A percentile compares a stretch with the other conserved stretches of the same genome.
These are phyloP conservation scores for Pestalotiopsis sp. DNA, from an alignment of 2,329 filamentous ascomycete species.

Conservation along the genomic window DNA sequence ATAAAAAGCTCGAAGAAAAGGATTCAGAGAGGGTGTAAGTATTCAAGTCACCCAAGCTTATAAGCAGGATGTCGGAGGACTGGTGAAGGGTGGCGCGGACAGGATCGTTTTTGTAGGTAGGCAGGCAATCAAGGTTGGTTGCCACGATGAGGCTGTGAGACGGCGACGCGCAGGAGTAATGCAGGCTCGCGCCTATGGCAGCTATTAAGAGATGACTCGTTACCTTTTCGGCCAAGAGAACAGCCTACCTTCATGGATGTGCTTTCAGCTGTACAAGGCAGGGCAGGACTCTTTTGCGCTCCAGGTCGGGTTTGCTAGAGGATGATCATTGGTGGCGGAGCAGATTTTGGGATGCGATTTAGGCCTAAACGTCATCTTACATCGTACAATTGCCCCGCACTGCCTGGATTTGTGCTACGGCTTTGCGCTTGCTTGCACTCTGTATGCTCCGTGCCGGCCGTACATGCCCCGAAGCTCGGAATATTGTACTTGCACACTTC, in stretches of 20 bases:
- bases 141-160: constrained; percentile 10
- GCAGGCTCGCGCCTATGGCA: background rate
- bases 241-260: constrained; percentile 4
- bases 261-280: background rate
- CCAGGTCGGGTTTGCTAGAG: background rate
- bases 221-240: background rate
- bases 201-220: constrained; percentile 1
- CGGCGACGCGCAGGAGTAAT: background rate
- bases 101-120: background rate
- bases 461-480: no score
- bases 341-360: background rate
- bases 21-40: background rate
- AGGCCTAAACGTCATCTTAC: constrained; percentile 10
- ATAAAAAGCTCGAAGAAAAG: background rate
- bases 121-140: background rate
- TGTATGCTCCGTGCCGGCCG: no score
- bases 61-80: background rate
- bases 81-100: background rate
- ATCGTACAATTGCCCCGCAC: constrained; percentile 7
- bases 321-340: constrained; percentile 7
- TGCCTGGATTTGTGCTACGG: background rate
- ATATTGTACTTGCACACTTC: no score
- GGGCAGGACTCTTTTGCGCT: background rate
- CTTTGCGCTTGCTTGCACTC: no score
- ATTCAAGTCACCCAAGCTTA: background rate